Evolutionary conservation across 257 asterid genomes (phyloP), one percentile per base, ranked within the genome.

Genomic region (Echium plantagineum): DNA sequence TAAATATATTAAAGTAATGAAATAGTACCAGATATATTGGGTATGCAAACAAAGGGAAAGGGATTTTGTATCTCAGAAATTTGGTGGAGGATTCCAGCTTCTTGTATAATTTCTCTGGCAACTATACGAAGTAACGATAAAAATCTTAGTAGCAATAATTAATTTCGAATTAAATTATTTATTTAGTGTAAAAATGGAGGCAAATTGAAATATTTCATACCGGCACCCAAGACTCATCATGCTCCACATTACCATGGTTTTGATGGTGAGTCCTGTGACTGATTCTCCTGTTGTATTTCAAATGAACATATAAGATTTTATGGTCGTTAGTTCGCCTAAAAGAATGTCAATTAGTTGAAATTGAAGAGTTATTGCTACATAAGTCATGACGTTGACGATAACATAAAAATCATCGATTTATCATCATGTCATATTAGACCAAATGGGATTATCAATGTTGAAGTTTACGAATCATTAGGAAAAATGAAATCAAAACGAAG

Each of bases 181-280:
- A 35, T 1, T 3, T 5, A 35, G 4, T 24, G n/a, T 17, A 52
- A 42, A 21, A 35, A 18, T 5, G 12, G 2, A 42, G 49, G 5
- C 66, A 28, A 53, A 52, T 15, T 20, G 42, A 24, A 32, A 20
- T 63, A 78, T 42, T 10, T 9, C 49, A 2, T 42, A 84, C 93
- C 74, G 93, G 93, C 3, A 72, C 81, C 93, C 93, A 84, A n/a
- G 89, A 81, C 67, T 84, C 94, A 52, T 84, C 94, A 26, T 77
- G 75, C 56, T 84, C 94, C 13, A 81, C 85, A 54, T 84, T 81
- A 3, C 94, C 94, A 66, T 81, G 94, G 53, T 84, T 84, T 69
- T 84, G 94, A 64, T 84, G 94, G 53, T 84, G 94, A 19, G 85
- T 84, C 71, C 84, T 75, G 54, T 84, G 94, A 70, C 94, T 84